These are phyloP conservation scores for Lactifluus echinatus DNA, from an alignment of 768 basidiomycete species.

Conservation along the genomic window DNA sequence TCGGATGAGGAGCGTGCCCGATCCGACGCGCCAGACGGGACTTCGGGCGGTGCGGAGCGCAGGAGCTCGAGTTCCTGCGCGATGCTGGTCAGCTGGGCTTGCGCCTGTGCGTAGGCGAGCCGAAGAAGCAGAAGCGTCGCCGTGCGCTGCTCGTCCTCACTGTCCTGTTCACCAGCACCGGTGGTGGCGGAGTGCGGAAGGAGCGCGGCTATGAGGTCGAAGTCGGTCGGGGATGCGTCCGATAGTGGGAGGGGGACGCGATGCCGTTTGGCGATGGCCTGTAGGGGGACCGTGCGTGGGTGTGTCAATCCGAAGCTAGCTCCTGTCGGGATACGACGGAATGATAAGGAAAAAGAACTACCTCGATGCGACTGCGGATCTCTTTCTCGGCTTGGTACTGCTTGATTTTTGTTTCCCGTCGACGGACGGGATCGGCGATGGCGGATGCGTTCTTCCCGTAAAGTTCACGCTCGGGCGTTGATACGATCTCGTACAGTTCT, in stretches of 20 bases:
- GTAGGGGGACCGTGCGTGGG: too few species aligned
- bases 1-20: conserved; percentile 30
- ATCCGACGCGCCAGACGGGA: conserved; percentile 25
- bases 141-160: conserved; percentile 60
- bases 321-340: not conserved
- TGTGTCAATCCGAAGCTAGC: not conserved
- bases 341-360: conserved; percentile 28
- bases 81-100: conserved; percentile 56
- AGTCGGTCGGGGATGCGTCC: conserved; percentile 35
- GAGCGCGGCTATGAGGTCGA: conserved; percentile 56
- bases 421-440: conserved; percentile 55
- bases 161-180: conserved; percentile 42
- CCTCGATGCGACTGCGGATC: conserved; percentile 61
- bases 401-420: conserved; percentile 83
- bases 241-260: conserved; percentile 30
- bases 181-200: conserved; percentile 32
- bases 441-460: conserved; percentile 40
- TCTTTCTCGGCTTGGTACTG: conserved; percentile 87
- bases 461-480: conserved; percentile 49
- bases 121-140: conserved; percentile 63
- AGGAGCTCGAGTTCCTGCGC: conserved; percentile 69
- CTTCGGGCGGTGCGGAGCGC: conserved; percentile 36
- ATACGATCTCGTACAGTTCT: conserved; percentile 59
- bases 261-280: conserved; percentile 50
- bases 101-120: conserved; percentile 61